Evolutionary conservation across 2,329 filamentous ascomycete genomes (phyloP).

Genomic region (Cercospora sp.): DNA sequence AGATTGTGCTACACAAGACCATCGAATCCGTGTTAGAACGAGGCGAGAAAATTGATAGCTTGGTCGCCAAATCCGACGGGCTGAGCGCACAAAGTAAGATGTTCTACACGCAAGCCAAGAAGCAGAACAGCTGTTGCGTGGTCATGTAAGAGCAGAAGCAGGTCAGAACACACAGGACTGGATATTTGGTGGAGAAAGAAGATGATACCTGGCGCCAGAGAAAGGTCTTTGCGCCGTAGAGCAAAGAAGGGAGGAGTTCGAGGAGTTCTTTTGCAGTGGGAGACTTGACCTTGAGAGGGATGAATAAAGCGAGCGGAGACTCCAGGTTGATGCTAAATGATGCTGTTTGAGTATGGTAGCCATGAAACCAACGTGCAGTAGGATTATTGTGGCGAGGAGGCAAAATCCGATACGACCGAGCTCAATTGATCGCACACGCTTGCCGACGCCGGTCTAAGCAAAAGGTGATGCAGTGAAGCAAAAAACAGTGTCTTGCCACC

Average conservation of each 20-base stretch:
- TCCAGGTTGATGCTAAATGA: not conserved
- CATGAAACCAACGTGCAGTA: not conserved
- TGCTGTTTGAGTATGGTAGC: not conserved
- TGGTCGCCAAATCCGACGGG: slow-evolving; percentile 91
- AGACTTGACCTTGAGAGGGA: not conserved
- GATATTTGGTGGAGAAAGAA: not conserved
- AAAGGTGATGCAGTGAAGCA: not conserved
- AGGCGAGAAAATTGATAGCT: slow-evolving; percentile 94
- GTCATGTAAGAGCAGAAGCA: slow-evolving; percentile 50
- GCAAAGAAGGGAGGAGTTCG: not conserved
- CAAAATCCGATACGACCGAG: not conserved
- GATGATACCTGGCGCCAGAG: slow-evolving; percentile 4
- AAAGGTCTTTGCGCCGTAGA: not conserved
- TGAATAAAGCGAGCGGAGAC: not conserved
- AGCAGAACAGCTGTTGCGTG: slow-evolving; percentile 62
- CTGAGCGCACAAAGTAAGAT: slow-evolving; percentile 92
- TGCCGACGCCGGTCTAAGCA: not conserved
- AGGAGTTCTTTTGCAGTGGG: not conserved
- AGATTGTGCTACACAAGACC: slow-evolving; percentile 95
- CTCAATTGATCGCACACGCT: not conserved
- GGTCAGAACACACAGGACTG: not conserved
- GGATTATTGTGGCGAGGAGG: not conserved
- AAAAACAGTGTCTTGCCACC: not conserved
- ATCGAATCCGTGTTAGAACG: slow-evolving; percentile 86
- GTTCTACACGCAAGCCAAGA: slow-evolving; percentile 79